Percentiles rank a stretch among this genome's conserved stretches.
phyloP scores from a whole-genome alignment of 179 eudicot genomes.

The Silene vulgaris region DNA sequence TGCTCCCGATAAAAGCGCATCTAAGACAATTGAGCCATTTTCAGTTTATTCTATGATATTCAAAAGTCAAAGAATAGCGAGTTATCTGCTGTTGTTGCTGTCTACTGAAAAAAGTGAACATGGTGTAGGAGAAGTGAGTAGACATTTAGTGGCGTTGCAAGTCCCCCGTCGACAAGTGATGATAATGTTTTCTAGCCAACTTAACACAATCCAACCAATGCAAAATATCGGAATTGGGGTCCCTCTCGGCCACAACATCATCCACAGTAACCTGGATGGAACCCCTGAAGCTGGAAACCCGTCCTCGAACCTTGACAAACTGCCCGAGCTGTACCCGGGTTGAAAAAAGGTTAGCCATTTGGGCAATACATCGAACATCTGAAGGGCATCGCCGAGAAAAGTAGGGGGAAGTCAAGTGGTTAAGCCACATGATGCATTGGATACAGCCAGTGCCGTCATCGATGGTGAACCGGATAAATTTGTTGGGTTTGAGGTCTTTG shows the following conservation, averaged over 20 bases:
- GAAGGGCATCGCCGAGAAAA: conserved; percentile 58
- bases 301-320: conserved; percentile 63
- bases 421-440: conserved; percentile 77
- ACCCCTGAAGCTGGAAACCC: conserved; percentile 52
- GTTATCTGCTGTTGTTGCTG: too few relatives aligned
- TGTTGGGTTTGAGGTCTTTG: conserved; percentile 56
- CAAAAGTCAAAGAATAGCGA: too few relatives aligned
- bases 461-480: conserved; percentile 54
- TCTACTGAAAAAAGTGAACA: too few relatives aligned
- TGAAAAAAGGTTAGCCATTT: conserved; percentile 31
- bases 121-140: too few relatives aligned
- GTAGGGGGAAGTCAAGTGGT: conserved; percentile 57
- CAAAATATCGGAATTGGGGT: conserved; percentile 68
- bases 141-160: too few relatives aligned
- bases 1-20: too few relatives aligned
- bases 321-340: conserved; percentile 40
- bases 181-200: conserved; percentile 50
- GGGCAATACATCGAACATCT: conserved; percentile 59
- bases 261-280: conserved; percentile 67
- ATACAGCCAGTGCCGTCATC: conserved; percentile 82
- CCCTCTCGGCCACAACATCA: conserved; percentile 63
- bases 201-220: conserved; percentile 82
- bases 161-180: conserved; percentile 8
- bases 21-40: too few relatives aligned
- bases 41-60: too few relatives aligned